These are phyloP conservation scores for Ramaria sp. DNA, from an alignment of 768 basidiomycete genomes.

Conservation along the genomic window DNA sequence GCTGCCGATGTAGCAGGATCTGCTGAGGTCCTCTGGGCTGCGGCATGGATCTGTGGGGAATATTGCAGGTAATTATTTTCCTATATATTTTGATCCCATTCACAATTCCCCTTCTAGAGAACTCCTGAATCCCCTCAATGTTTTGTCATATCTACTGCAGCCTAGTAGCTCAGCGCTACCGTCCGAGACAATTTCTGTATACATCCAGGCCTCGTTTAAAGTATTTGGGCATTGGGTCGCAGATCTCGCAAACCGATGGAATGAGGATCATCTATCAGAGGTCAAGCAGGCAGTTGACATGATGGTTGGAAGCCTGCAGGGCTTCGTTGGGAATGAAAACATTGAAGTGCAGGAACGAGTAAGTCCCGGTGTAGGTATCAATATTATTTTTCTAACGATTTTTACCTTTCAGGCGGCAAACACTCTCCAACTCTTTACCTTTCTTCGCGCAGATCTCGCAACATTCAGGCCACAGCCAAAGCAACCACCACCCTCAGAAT, in stretches of 20 bases:
- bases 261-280: conserved; percentile 54
- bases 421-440: conserved; percentile 59
- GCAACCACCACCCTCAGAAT: conserved; percentile 10
- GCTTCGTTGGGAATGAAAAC: conserved; percentile 51
- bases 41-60: conserved; percentile 95
- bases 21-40: conserved; percentile 83
- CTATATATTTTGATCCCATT: neutral
- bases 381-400: conserved; percentile 1
- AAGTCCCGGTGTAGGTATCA: conserved; percentile 18
- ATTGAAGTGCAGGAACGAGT: conserved; percentile 93
- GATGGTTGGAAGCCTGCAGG: conserved; percentile 45
- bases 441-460: conserved; percentile 65
- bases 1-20: conserved; percentile 27
- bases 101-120: conserved; percentile 39
- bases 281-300: conserved; percentile 54
- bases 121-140: conserved; percentile 64
- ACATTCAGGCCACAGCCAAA: conserved; percentile 34
- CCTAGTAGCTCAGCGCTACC: conserved; percentile 44
- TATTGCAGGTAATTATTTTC: conserved; percentile 54
- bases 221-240: conserved; percentile 82
- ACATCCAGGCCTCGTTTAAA: conserved; percentile 75
- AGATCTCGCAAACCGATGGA: conserved; percentile 68
- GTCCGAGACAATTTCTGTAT: conserved; percentile 62
- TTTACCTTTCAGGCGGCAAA: conserved; percentile 58
- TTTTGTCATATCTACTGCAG: conserved; percentile 60